Evolutionary conservation across 2,329 filamentous ascomycete species (phyloP).

Genomic region (Arthrobotrys megalospora): DNA sequence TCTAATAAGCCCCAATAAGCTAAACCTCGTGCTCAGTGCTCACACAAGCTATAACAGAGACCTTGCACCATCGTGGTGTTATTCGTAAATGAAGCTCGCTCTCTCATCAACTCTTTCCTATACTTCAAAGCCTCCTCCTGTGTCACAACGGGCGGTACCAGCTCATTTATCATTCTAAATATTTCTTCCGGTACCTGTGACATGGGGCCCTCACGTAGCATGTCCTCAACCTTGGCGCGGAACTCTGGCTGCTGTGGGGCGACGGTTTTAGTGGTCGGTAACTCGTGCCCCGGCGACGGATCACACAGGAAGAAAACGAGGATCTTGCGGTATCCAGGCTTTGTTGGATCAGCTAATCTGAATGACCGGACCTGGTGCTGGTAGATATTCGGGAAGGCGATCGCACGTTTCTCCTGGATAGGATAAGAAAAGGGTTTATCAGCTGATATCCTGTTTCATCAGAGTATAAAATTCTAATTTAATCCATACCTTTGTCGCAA

Average conservation of each 20-base stretch:
- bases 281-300: conserved; percentile 63
- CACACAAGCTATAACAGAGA: conserved; percentile 44
- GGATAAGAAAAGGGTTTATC: not conserved
- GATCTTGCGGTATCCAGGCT: conserved; percentile 59
- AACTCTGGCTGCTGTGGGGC: conserved; percentile 45
- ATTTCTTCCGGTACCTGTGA: conserved; percentile 59
- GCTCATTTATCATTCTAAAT: conserved; percentile 61
- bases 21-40: not conserved
- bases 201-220: conserved; percentile 13
- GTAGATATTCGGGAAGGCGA: conserved; percentile 58
- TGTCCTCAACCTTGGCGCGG: not conserved
- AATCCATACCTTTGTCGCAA: conserved; percentile 43
- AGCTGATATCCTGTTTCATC: no score
- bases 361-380: conserved; percentile 55
- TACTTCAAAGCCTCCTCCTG: conserved; percentile 67
- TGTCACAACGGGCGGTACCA: conserved; percentile 63
- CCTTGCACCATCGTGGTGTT: conserved; percentile 48
- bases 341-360: conserved; percentile 49
- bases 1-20: no score
- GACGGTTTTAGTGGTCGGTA: conserved; percentile 44
- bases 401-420: conserved; percentile 47
- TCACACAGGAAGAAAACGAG: conserved; percentile 60
- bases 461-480: no score
- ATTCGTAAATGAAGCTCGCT: conserved; percentile 65
- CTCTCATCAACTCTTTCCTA: conserved; percentile 68